Evolutionary conservation across 1,284 basidiomycete genomes (phyloP), one percentile per base, ranked within the genome.

Genomic region (Rhodotorula sp.): DNA sequence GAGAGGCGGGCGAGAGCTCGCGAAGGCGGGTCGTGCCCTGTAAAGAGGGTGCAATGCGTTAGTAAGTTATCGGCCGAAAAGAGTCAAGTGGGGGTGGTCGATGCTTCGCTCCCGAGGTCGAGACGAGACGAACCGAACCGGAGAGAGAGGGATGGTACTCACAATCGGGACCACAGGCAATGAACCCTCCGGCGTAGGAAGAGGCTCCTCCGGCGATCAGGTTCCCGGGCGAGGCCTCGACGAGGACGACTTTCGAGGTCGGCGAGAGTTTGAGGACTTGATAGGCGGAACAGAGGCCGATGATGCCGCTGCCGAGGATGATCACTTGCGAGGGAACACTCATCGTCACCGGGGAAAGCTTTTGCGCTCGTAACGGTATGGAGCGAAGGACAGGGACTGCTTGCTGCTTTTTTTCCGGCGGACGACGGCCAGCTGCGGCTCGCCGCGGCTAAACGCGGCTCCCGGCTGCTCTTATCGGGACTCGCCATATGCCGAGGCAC

Each of bases 251-350:
- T 5, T 31, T 43, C 38, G 38, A 5, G 0, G 56, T 52, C 15
- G 52, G 19, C 10, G 72, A 67, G 34, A 70, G 64, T 1, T 12
- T 14, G 64, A 76, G 70, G 19, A 60, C 23, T 62, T 72, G 67
- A 64, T 69, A 70, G 15, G 70, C 68, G 2, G 60, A 63, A 50
- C 57, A 68, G 48, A 76, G 68, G 2, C 70, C 69, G 34, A 76
- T 60, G 64, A 76, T 76, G 21, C 75, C 75, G 14, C 50, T 47
- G 34, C 75, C 75, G 62, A 76, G 48, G 31, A 76, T 47, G 38
- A 65, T 58, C 38, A 74, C 47, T 5, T 56, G 34, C 10, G 5
- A 19, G 60, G 50, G 47, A 8, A n/a, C 47, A 3, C 31, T 16
- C 47, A 26, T 64, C 26, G 23, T n/a, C 8, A 45, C 7, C 16